Evolutionary conservation across 106 monocot species (phyloP).

Genomic region (Dendrobium chrysotoxum): DNA sequence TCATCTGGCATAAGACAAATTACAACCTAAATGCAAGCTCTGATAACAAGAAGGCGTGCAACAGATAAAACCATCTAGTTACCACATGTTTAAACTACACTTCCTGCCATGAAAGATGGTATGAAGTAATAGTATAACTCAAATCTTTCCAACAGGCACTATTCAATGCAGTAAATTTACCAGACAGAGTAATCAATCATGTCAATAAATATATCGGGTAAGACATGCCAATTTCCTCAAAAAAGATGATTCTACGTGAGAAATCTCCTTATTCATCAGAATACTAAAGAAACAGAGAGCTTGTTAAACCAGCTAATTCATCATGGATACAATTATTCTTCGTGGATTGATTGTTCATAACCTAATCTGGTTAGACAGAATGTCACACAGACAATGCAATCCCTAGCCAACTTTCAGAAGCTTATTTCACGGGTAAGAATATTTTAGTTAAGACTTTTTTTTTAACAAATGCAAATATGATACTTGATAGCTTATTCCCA

Average conservation of each 20-base stretch:
- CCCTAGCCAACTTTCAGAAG: not conserved
- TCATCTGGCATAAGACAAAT: conserved; percentile 74
- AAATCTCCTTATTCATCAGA: too few species aligned
- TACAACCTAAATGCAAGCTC: conserved; percentile 43
- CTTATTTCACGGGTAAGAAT: not conserved
- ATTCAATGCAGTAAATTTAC: not conserved
- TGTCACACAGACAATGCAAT: not conserved
- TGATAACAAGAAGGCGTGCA: conserved; percentile 12
- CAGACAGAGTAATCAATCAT: not conserved
- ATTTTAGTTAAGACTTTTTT: not conserved
- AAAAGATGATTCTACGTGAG: not conserved
- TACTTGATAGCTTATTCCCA: not conserved
- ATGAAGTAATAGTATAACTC: not conserved
- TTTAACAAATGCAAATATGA: not conserved
- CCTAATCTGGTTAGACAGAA: not conserved
- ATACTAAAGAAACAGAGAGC: not conserved
- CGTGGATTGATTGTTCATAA: not conserved
- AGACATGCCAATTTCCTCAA: not conserved
- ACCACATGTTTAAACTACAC: not conserved
- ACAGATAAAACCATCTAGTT: conserved; percentile 5
- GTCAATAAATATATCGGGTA: not conserved
- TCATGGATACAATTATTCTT: not conserved
- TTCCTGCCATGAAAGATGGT: not conserved
- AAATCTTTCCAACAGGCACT: not conserved
- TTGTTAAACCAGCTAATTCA: not conserved